phyloP scores from a whole-genome alignment of 257 asterid genomes.

The Craterostigma plantagineum region DNA sequence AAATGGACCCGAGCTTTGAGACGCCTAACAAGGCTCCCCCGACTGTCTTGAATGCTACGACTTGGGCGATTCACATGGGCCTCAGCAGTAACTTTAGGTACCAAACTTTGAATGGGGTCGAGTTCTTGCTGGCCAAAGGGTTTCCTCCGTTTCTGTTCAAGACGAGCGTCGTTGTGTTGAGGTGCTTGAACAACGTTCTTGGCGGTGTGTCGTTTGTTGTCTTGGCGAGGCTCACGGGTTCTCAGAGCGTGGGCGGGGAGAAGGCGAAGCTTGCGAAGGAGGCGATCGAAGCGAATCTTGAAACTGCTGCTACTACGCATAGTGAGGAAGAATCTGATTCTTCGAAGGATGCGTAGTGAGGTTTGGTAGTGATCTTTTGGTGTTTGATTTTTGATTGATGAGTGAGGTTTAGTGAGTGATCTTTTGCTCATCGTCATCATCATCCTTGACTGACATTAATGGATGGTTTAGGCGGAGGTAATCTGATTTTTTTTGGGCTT shows the following conservation, averaged over 20 bases:
- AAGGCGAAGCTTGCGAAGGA: no score
- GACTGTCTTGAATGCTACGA: slow-evolving; percentile 43
- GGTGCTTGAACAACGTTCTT: slow-evolving; percentile 68
- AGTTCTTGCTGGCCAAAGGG: slow-evolving; percentile 53
- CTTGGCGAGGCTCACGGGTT: slow-evolving; percentile 78
- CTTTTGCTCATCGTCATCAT: no score
- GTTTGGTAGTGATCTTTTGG: no score
- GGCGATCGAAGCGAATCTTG: no score
- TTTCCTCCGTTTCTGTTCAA: slow-evolving; percentile 46
- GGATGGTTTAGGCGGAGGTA: no score
- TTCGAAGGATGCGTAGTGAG: no score
- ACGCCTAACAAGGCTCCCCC: slow-evolving; percentile 84
- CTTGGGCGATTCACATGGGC: slow-evolving; percentile 95
- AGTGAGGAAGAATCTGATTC: no score
- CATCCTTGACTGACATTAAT: no score
- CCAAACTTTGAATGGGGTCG: slow-evolving; percentile 69
- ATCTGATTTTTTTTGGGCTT: no score
- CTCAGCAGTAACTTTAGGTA: slow-evolving; percentile 68
- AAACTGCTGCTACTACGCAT: no score
- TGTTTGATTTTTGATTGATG: no score
- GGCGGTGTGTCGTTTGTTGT: slow-evolving; percentile 82
- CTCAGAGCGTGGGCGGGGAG: slow-evolving; percentile 28
- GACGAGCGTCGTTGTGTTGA: slow-evolving; percentile 48
- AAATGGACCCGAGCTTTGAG: slow-evolving; percentile 70
- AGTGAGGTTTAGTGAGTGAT: no score